Evolutionary conservation across 106 monocot species (phyloP), one percentile per base, ranked within the genome.

Genomic region (Iris macrosiphon): DNA sequence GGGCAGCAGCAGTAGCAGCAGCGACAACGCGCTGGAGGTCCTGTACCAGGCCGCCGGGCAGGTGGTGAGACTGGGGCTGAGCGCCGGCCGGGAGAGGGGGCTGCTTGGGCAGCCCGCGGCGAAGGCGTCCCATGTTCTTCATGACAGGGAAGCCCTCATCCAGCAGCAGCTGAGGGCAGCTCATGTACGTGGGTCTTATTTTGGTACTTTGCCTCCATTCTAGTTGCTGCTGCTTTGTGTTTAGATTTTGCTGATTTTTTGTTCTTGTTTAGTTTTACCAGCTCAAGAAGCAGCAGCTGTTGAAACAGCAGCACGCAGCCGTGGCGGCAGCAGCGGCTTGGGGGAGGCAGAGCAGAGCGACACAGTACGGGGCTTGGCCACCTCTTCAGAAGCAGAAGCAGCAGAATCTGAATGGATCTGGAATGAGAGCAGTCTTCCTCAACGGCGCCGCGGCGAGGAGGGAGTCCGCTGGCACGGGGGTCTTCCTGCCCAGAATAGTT

Each of bases 391-490:
- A n/a, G n/a, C n/a, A n/a, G 5, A 24, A 34, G 37, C 50, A 14
- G 50, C 29, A 2, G 29, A 6, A 12, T 1, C 26, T 19, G 16
- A 4, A 57, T 8, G 67, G 60, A 12, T 49, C 82, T 25, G 73
- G 79, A 1, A 83, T 83, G 83, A 52, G 79, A 11, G 72, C 83
- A 13, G 59, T 88, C 9, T 79, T 88, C 45, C 75, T 88, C 35
- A n/a, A n/a, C n/a, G 52, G 55, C 42, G 45, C 52, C 22, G 71
- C 54, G 9, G 25, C 51, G 0, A 65, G 73, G 2, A 28, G 69
- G 27, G 73, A 76, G 66, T 76, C 79, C 1, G 63, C 64, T 7
- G 90, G 90, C n/a, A 89, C 88, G 17, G 88, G 88, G 12, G 88
- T 89, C 1, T 89, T 89, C 62, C 49, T 89, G 18, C 88, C 88